These are phyloP conservation scores for Alternaria postmessia DNA, from an alignment of 2,329 filamentous ascomycete genomes.

Conservation along the genomic window DNA sequence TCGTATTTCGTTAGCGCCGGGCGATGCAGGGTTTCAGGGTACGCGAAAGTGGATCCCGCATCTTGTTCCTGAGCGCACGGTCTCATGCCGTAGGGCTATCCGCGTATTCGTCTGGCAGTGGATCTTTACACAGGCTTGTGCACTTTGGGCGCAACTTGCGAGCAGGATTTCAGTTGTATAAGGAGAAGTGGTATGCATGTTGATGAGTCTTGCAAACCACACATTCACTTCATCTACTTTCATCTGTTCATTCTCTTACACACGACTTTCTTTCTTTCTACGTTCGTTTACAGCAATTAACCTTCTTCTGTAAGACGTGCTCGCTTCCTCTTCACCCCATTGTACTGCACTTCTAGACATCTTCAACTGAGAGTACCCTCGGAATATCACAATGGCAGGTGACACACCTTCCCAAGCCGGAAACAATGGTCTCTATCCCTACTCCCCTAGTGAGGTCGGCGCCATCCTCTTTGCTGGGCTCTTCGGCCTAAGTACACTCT, in stretches of 20 bases:
- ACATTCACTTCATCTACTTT: neutral
- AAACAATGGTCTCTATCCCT: constrained; percentile 14
- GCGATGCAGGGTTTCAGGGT: constrained; percentile 1
- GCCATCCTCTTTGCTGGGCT: constrained; percentile 20
- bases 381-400: neutral
- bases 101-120: constrained; percentile 1
- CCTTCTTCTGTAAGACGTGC: neutral
- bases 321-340: neutral
- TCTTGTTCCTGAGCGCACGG: neutral
- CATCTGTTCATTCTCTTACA: neutral
- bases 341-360: neutral
- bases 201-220: neutral
- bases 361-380: neutral
- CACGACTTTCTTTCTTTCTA: neutral
- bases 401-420: too few relatives aligned
- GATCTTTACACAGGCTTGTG: neutral
- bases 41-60: constrained; percentile 3
- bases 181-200: neutral
- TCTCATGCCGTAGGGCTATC: neutral
- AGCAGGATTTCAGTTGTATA: neutral
- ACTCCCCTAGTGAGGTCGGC: constrained; percentile 22
- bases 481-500: constrained; percentile 28
- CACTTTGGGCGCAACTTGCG: constrained; percentile 2
- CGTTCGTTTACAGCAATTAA: neutral
- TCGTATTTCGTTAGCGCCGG: neutral